These are phyloP conservation scores for Eucommia ulmoides DNA, from an alignment of 257 asterid genomes.

Conservation along the genomic window DNA sequence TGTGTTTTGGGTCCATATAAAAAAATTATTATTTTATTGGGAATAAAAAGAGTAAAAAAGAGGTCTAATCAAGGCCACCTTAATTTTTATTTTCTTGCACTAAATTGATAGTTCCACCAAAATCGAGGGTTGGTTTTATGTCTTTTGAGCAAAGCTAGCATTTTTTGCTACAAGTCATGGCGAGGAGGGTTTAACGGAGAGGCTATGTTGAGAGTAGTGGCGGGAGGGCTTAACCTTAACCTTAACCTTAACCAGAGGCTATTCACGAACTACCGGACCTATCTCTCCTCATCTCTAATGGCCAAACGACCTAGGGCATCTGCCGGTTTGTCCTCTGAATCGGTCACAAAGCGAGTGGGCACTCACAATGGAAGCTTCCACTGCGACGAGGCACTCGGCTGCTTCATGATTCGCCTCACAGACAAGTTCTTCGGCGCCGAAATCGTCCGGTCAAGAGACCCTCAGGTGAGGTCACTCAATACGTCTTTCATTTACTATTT, in stretches of 20 bases:
- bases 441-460: constrained; percentile 75
- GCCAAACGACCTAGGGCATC: constrained; percentile 17
- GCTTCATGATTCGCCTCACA: constrained; percentile 93
- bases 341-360: constrained; percentile 69
- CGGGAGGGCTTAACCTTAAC: constrained; percentile 19
- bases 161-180: no score
- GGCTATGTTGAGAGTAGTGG: no score
- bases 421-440: constrained; percentile 50
- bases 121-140: no score
- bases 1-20: no score
- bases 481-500: not conserved
- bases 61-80: no score
- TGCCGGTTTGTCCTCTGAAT: constrained; percentile 14
- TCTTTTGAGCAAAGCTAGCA: no score
- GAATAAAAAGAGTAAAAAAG: no score
- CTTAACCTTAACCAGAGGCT: constrained; percentile 20
- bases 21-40: no score
- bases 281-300: constrained; percentile 24
- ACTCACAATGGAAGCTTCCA: constrained; percentile 96
- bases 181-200: no score
- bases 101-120: no score
- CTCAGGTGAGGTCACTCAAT: constrained; percentile 33
- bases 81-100: no score
- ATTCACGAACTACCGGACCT: constrained; percentile 19
- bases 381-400: constrained; percentile 95